Evolutionary conservation across 768 basidiomycete genomes (phyloP), one percentile per base, ranked within the genome.

Genomic region (Podaxis sp.): DNA sequence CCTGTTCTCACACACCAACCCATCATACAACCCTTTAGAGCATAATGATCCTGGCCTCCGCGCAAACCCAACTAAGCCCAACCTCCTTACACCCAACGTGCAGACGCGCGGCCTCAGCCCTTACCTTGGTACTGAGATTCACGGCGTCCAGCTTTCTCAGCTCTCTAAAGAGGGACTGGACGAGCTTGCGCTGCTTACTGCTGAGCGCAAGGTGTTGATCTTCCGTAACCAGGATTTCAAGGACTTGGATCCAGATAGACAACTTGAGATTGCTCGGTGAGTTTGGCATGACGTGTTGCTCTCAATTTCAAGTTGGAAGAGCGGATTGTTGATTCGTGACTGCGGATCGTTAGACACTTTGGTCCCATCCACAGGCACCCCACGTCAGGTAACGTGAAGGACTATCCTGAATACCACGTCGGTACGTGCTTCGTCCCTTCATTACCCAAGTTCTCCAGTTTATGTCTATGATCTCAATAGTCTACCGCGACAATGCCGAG

Each of bases 221-320:
- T 84, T 86, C 77, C 79, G 85, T 22, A 79, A 86, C 71, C 86
- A 87, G 66, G 82, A 87, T 70, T 85, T 87, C 74, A 85, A 84
- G 72, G 84, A 85, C 63, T 62, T 85, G 17, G 73, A 74, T 1
- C 76, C 82, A 4, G 83, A 85, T 44, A 70, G 75, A 59, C 84
- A 85, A 64, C 80, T 85, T 63, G 83, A 81, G 67, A 78, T 84
- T 39, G 79, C 81, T 46, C 44, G 44, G 44, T 46, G n/a, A 19
- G 44, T 46, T 8, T 46, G 6, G 15, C 2, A 8, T 1, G 5
- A 76, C 70, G 81, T 78, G 26, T 9, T 33, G 0, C 33, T 3
- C 8, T 33, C 2, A 0, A 33, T 33, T 33, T 33, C 33, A 0
- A 33, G 8, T 33, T 9, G 33, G 33, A 33, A 33, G 9, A 13